Evolutionary conservation across 2,329 filamentous ascomycete species (phyloP), one percentile per base, ranked within the genome.

Genomic region (Aureobasidium sp.): DNA sequence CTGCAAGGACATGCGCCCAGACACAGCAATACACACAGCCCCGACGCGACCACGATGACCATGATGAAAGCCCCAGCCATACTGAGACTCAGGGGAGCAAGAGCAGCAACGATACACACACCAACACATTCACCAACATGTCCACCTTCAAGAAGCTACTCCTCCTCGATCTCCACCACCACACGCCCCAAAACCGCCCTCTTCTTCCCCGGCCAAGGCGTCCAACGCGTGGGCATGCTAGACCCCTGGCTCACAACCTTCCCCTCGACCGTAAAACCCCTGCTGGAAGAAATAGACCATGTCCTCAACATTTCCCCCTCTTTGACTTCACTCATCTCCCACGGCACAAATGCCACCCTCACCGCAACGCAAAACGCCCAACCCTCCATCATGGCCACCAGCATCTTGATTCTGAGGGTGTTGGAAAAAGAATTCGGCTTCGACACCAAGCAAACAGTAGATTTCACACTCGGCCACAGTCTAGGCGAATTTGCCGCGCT

Each of bases 371-470:
- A 89, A 66, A 92, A 96, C 72, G 89, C 93, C 4, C 93, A 97
- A 74, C 93, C 93, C 1, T 92, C 93, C 68, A 96, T 97, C 74
- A 96, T 97, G 91, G 90, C 91, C 15, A 94, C 91, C 4, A 95
- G 90, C 31, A 86, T 97, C 70, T 82, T 96, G 63, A 95, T 97
- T 70, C 81, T 97, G 60, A 87, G 90, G 61, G 86, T 97, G 64
- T 81, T 97, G 65, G 91, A 97, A 77, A 79, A 83, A 64, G 90
- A 96, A 67, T 97, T 93, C 71, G 85, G 82, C 44, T 96, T 97
- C 76, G 80, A 83, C 62, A 82, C 86, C 7, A 75, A 79, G 9
- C 83, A 89, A 61, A 81, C 87, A 63, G 86, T 91, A 47, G 90
- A 96, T 75, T 85, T 95, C 39, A 90, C 89, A 0, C 81, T 97